phyloP scores from a whole-genome alignment of 495 filamentous ascomycete genomes.

The Halenospora varia region DNA sequence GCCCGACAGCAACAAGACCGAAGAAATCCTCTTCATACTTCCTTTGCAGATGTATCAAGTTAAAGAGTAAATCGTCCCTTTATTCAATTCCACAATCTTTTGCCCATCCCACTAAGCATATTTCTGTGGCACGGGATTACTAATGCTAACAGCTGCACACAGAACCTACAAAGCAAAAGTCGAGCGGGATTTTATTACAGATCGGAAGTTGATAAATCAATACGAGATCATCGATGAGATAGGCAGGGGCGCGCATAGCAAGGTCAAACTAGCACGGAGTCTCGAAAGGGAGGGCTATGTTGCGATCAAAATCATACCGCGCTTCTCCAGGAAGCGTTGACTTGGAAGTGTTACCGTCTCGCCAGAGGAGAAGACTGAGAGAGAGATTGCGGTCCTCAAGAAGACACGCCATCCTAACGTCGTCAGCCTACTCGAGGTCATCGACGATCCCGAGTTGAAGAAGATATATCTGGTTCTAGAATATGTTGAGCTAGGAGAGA shows the following conservation, averaged over 20 bases:
- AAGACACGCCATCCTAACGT: conserved; percentile 96
- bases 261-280: conserved; percentile 90
- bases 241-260: conserved; percentile 91
- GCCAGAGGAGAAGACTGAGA: conserved; percentile 90
- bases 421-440: conserved; percentile 91
- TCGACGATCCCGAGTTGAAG: conserved; percentile 90
- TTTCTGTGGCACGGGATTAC: too few relatives aligned
- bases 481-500: conserved; percentile 88
- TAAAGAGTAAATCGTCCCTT: too few relatives aligned
- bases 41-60: too few relatives aligned
- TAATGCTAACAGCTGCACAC: conserved; percentile 1
- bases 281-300: conserved; percentile 73
- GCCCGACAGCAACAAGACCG: too few relatives aligned
- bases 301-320: conserved; percentile 96
- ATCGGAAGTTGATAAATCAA: conserved; percentile 92
- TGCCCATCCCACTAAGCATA: too few relatives aligned
- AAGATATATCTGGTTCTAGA: conserved; percentile 98
- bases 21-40: too few relatives aligned
- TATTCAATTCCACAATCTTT: too few relatives aligned
- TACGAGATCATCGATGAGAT: conserved; percentile 97
- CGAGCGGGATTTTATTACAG: conserved; percentile 80
- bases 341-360: conserved; percentile 64
- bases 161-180: conserved; percentile 85
- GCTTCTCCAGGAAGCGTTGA: conserved; percentile 87
- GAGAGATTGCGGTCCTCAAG: conserved; percentile 96